phyloP scores from a whole-genome alignment of 2,329 filamentous ascomycete genomes.

The Penicillium sp. region DNA sequence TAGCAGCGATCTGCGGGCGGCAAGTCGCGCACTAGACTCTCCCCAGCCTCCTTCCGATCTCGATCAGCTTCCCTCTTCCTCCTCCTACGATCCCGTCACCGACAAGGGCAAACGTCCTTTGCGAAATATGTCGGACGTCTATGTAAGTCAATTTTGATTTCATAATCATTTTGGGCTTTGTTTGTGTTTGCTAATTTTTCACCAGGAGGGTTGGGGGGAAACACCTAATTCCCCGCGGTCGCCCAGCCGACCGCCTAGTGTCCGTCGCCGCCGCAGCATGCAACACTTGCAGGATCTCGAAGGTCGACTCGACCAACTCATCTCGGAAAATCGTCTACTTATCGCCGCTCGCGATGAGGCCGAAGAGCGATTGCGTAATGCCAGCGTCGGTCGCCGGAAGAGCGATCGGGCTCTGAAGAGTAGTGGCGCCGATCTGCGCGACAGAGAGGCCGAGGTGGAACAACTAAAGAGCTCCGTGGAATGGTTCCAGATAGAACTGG shows the following conservation, averaged over 20 bases:
- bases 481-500: slow-evolving; percentile 77
- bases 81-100: slow-evolving; percentile 69
- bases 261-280: slow-evolving; percentile 97
- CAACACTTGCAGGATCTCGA: slow-evolving; percentile 88
- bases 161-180: slow-evolving; percentile 9
- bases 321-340: slow-evolving; percentile 79
- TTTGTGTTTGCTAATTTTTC: slow-evolving; percentile 30
- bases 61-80: slow-evolving; percentile 48
- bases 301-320: slow-evolving; percentile 75
- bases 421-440: slow-evolving; percentile 68
- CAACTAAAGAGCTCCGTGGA: slow-evolving; percentile 74
- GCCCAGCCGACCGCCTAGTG: slow-evolving; percentile 88
- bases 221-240: slow-evolving; percentile 81
- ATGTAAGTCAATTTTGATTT: slow-evolving; percentile 63
- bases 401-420: slow-evolving; percentile 59
- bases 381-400: slow-evolving; percentile 54
- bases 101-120: slow-evolving; percentile 83
- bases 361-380: slow-evolving; percentile 61
- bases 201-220: slow-evolving; percentile 89
- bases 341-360: slow-evolving; percentile 68
- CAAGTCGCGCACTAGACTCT: slow-evolving; percentile 52
- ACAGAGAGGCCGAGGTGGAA: slow-evolving; percentile 84
- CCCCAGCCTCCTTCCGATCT: slow-evolving; percentile 36
- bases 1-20: slow-evolving; percentile 74
- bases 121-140: slow-evolving; percentile 88